Evolutionary conservation across 345 rosid genomes (phyloP), one percentile per base, ranked within the genome.

Genomic region (Eucalyptus camaldulensis): DNA sequence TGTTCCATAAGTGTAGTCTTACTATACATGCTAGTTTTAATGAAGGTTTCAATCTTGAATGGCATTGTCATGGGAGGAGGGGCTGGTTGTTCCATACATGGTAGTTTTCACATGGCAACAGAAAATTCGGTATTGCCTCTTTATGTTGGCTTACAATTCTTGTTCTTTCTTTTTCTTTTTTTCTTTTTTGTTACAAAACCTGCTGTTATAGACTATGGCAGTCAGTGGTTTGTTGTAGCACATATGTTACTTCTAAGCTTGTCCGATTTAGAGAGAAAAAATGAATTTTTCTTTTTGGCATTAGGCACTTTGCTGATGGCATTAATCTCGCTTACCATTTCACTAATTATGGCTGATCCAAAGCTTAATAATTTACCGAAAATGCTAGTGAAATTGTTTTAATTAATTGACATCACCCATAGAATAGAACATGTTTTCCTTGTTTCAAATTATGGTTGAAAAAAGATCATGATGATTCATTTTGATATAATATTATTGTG

Each of bases 51-150:
- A 4, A 90, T 97, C 88, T 94, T 95, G 56, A 91, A 95, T 92
- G 99, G 99, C 89, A 95, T 97, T 85, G 95, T 94, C 90, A 95
- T 96, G 97, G 98, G 99, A 90, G 98, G 96, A 33, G 99, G 98
- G 53, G 95, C 93, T 92, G 98, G 99, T 92, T 93, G 90, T 90
- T 95, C 98, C 21, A 37, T 95, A 15, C 96, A 96, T 91, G 99
- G 98, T 87, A 92, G 94, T 91, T 95, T 97, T 90, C 96, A 96
- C 54, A 92, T 95, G 87, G 97, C 95, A 87, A 96, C 98, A 87
- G 98, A 97, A 91, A 96, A 95, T 88, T 91, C 97, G 93, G 99
- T 97, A 90, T 4, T 58, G 44, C n/a, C 81, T 83, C 88, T 72
- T 49, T 88, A 86, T 49, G 49, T 45, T 85, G 76, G 40, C 76